Conservation (phyloP, 2,329 filamentous ascomycete species). For the Paracamarosporium sp. region DNA sequence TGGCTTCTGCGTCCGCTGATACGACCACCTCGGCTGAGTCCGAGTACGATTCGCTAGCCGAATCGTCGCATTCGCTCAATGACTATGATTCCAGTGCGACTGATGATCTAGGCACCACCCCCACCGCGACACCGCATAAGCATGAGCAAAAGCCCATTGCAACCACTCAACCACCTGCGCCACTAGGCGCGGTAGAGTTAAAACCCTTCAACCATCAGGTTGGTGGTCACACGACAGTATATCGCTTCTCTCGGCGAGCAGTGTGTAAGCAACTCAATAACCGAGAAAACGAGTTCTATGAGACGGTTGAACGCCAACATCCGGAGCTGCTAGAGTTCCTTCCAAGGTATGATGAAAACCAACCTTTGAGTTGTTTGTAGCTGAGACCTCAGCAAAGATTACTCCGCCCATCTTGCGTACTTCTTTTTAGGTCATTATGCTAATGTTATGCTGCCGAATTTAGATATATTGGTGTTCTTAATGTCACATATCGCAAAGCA, state of each 20-base stretch:
- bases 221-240: slow-evolving; percentile 93
- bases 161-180: slow-evolving; percentile 55
- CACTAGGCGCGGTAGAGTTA: slow-evolving; percentile 89
- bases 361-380: slow-evolving; percentile 35
- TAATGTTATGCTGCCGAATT: slow-evolving; percentile 38
- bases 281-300: slow-evolving; percentile 97
- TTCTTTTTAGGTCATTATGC: slow-evolving; percentile 22
- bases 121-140: slow-evolving; percentile 40
- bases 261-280: slow-evolving; percentile 99
- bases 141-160: slow-evolving; percentile 38
- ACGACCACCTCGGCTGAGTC: slow-evolving; percentile 46
- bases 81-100: slow-evolving; percentile 61
- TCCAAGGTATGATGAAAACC: slow-evolving; percentile 64
- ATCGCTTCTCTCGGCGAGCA: slow-evolving; percentile 91
- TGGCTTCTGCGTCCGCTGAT: slow-evolving; percentile 32
- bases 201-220: slow-evolving; percentile 98
- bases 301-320: slow-evolving; percentile 90
- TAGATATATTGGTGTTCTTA: slow-evolving; percentile 96
- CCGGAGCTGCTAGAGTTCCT: slow-evolving; percentile 89
- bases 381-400: slow-evolving; percentile 51
- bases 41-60: slow-evolving; percentile 49
- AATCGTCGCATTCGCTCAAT: slow-evolving; percentile 52
- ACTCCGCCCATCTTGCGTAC: slow-evolving; percentile 7
- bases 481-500: slow-evolving; percentile 91
- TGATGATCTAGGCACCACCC: slow-evolving; percentile 57